Percentiles rank a stretch among this genome's conserved stretches.
These are phyloP conservation scores for Pichia californica DNA, from an alignment of 805 yeast species.

Conservation along the genomic window DNA sequence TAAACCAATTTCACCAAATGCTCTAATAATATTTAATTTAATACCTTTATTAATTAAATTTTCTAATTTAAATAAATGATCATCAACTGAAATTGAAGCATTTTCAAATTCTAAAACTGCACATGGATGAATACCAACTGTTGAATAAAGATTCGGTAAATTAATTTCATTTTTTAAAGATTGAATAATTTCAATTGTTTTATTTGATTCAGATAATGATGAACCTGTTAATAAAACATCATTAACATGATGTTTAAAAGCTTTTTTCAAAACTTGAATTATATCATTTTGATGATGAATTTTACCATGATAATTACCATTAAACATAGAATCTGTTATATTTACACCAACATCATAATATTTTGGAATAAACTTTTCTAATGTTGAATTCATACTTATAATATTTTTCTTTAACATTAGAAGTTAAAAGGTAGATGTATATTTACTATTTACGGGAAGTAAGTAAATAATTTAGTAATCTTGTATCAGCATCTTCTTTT, in stretches of 20 bases:
- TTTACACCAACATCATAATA: conserved; percentile 47
- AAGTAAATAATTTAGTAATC: too few relatives aligned
- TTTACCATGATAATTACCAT: conserved; percentile 65
- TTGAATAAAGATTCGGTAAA: conserved; percentile 43
- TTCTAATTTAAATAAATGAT: conserved; percentile 44
- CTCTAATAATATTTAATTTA: conserved; percentile 50
- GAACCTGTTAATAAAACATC: conserved; percentile 82
- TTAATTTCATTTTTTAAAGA: conserved; percentile 9
- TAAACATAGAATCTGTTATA: conserved; percentile 83
- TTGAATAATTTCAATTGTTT: conserved; percentile 52
- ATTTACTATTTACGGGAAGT: too few relatives aligned
- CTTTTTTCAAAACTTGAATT: conserved; percentile 56
- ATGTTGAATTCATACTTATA: too few relatives aligned
- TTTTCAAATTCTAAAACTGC: conserved; percentile 51
- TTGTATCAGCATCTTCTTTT: too few relatives aligned
- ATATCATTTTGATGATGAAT: conserved; percentile 66
- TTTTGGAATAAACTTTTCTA: conserved; percentile 37
- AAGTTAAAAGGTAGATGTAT: too few relatives aligned
- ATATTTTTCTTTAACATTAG: too few relatives aligned
- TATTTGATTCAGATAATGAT: conserved; percentile 55
- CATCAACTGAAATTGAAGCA: conserved; percentile 24
- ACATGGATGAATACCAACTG: conserved; percentile 97
- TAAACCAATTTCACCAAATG: conserved; percentile 93
- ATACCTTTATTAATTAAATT: conserved; percentile 43
- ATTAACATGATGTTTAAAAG: conserved; percentile 56